Percentiles rank a stretch among this genome's conserved stretches.
Evolutionary conservation across 176 grass and related monocot species (phyloP).

Genomic region (Oryza coarctata): DNA sequence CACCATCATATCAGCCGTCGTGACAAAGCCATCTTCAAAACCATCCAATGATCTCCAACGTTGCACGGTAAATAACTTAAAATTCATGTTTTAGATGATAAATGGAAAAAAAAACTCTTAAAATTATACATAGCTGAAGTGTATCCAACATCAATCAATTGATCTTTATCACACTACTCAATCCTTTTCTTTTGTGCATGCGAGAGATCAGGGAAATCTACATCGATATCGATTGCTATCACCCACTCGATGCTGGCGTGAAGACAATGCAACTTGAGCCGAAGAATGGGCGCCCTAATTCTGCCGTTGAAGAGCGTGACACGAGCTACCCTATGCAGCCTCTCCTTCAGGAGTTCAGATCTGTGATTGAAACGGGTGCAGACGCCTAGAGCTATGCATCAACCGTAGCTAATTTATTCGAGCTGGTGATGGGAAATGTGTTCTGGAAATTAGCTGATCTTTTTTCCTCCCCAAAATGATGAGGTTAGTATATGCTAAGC

Average conservation of each 20-base stretch:
- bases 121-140: not conserved
- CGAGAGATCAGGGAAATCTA: constrained; percentile 12
- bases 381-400: not conserved
- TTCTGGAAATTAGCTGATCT: not conserved
- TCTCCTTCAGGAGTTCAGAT: constrained; percentile 12
- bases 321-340: not conserved
- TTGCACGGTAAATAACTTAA: too few relatives aligned
- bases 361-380: not conserved
- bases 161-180: not conserved
- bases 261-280: constrained; percentile 32
- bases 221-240: not conserved
- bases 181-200: not conserved
- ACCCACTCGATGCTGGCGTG: constrained; percentile 26
- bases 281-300: constrained; percentile 32
- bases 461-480: not conserved
- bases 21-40: too few relatives aligned
- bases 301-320: constrained; percentile 25
- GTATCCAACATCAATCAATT: not conserved
- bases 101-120: too few relatives aligned
- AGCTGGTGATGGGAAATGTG: not conserved
- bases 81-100: too few relatives aligned
- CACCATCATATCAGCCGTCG: too few relatives aligned
- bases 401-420: not conserved
- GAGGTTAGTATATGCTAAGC: not conserved
- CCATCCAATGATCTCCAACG: too few relatives aligned